These are phyloP conservation scores for Stentor roeselii DNA, from an alignment of 73 alveolate species.

Conservation along the genomic window DNA sequence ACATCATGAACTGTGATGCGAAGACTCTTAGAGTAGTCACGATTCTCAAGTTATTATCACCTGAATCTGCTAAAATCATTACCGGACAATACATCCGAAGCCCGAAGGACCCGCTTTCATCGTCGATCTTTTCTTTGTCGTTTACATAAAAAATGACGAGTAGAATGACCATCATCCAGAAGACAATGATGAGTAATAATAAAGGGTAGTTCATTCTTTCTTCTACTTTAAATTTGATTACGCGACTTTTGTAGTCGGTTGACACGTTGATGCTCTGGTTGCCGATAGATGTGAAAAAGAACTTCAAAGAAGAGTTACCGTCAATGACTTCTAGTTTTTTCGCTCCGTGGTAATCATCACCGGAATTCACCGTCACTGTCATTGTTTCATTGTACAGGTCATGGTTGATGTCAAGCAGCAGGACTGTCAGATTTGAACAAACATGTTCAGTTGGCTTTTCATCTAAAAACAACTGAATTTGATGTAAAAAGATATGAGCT, in stretches of 20 bases:
- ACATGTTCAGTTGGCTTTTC: neutral
- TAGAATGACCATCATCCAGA: neutral
- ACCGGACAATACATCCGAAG: neutral
- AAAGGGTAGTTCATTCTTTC: neutral
- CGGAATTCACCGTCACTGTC: neutral
- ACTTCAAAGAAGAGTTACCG: neutral
- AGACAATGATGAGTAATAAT: neutral
- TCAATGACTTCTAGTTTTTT: neutral
- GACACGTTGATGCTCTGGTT: neutral
- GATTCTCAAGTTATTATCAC: neutral
- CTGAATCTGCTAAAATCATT: neutral
- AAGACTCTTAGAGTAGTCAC: neutral
- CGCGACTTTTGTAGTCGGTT: neutral
- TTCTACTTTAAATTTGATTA: neutral
- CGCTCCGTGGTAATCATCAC: neutral
- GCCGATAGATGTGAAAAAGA: neutral
- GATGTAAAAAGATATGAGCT: neutral
- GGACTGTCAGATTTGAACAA: neutral
- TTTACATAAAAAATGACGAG: neutral
- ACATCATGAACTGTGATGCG: neutral
- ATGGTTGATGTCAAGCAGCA: neutral
- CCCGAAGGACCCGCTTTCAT: neutral
- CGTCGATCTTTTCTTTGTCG: neutral
- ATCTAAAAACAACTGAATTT: neutral
- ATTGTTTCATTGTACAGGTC: neutral